Evolutionary conservation across 441 rosid species (phyloP).

Genomic region (Omphalea diandra): DNA sequence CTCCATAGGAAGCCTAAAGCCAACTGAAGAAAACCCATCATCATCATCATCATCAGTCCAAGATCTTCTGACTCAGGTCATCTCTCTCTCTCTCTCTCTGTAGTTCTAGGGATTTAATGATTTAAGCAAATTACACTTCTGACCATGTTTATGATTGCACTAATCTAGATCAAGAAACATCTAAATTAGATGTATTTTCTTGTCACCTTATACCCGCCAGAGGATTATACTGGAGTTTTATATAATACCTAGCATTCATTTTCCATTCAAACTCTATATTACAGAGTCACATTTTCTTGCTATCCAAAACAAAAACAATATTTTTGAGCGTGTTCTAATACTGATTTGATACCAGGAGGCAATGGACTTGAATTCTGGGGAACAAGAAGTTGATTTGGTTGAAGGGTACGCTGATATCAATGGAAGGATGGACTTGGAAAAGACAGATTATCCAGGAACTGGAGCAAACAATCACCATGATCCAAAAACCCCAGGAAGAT

Average conservation of each 20-base stretch:
- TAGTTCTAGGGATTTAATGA: background rate
- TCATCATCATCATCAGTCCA: slow-evolving; percentile 25
- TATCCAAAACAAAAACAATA: no score
- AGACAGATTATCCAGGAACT: slow-evolving; percentile 68
- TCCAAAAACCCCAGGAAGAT: slow-evolving; percentile 57
- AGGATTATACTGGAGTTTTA: no score
- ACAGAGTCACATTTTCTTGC: no score
- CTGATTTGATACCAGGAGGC: no score
- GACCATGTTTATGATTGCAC: background rate
- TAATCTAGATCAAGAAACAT: background rate
- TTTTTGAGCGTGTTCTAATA: no score
- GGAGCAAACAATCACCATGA: slow-evolving; percentile 76
- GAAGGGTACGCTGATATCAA: slow-evolving; percentile 25
- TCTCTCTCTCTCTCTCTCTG: background rate
- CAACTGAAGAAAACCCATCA: slow-evolving; percentile 23
- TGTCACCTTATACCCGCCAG: no score
- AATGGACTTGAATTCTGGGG: slow-evolving; percentile 27
- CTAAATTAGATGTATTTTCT: no score
- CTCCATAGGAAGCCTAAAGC: slow-evolving; percentile 42
- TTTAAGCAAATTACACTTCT: background rate
- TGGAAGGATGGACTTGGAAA: slow-evolving; percentile 54
- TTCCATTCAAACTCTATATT: no score
- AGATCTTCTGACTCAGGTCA: slow-evolving; percentile 42
- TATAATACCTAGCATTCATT: no score
- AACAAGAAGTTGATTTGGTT: slow-evolving; percentile 13